Base-by-base conservation (phyloP, 1,284 basidiomycete species). In the Ustilago crameri region DNA sequence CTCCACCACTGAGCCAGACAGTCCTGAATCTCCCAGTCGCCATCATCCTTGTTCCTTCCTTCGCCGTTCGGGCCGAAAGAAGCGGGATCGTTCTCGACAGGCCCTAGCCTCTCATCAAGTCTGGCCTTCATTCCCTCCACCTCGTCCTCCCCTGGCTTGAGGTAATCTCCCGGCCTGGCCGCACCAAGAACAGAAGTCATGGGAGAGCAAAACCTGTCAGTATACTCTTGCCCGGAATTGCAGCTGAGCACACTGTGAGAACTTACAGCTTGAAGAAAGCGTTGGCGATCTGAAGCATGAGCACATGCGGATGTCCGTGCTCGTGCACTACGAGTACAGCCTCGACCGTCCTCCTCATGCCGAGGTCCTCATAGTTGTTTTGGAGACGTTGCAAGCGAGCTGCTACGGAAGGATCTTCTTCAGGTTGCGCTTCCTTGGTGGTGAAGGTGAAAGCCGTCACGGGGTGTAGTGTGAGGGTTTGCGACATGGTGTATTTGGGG, bases 221-320 rank as follows among this genome's bases (percentile, higher is more conserved):
- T 23, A 24, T 23, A 23, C 20, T 23, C 23, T 42, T 23, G 17
- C 5, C n/a, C 20, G 37, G 47, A 3, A 20, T 17, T 22, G 37
- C 9, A 12, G 4, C 18, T 15, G 15, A 37, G n/a, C 38, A 34
- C 23, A 37, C n/a, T 15, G n/a, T 5, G 7, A 9, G 10, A 10
- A 75, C 91, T 81, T 79, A 93, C 93, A 98, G 88, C 84, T 98
- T 98, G 88, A 97, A 98, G 85, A 97, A 98, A 18, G 94, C 93
- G 83, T 97, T 97, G 32, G 94, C 95, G 80, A 98, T 96, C 84
- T 98, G 95, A 15, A 98, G 88, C 90, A 98, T 95, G 72, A 98
- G 89, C 65, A 98, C 92, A 81, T 98, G 95, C 34, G 79, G 81
- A 65, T 79, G 81, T 10, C 83, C 82, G 51, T 87, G 84, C 62